phyloP scores from a whole-genome alignment of 1,139 yeast genomes.

The Yamadazyma atmosphaerica region DNA sequence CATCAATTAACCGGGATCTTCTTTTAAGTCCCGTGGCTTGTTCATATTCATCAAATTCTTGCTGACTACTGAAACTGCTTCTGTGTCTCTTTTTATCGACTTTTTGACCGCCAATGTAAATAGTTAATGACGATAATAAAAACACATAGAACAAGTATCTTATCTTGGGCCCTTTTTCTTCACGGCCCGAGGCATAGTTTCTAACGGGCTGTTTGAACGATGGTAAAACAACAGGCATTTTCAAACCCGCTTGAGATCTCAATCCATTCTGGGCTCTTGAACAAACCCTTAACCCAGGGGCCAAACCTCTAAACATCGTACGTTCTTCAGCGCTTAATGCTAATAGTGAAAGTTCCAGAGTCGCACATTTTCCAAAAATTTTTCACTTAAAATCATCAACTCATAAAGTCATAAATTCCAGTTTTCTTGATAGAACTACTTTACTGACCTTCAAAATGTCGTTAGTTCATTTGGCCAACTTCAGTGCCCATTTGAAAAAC shows the following conservation, averaged over 20 bases:
- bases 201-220: not conserved
- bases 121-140: constrained; percentile 51
- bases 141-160: constrained; percentile 52
- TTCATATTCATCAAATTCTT: constrained; percentile 58
- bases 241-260: not conserved
- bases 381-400: constrained; percentile 7
- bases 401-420: not conserved
- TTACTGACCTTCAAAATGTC: no score
- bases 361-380: constrained; percentile 1
- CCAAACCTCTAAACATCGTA: not conserved
- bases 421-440: not conserved
- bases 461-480: constrained; percentile 76
- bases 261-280: not conserved
- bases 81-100: constrained; percentile 55
- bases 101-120: constrained; percentile 51
- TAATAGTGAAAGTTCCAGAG: not conserved
- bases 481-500: constrained; percentile 89
- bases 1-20: constrained; percentile 44
- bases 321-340: no score
- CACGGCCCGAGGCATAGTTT: not conserved
- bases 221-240: not conserved
- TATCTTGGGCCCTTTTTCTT: constrained; percentile 39
- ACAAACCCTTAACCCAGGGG: not conserved
- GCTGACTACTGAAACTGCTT: constrained; percentile 52
- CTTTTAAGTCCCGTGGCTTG: constrained; percentile 54